Base-by-base conservation (phyloP, 441 rosid genomes). In the Gossypium davidsonii region DNA sequence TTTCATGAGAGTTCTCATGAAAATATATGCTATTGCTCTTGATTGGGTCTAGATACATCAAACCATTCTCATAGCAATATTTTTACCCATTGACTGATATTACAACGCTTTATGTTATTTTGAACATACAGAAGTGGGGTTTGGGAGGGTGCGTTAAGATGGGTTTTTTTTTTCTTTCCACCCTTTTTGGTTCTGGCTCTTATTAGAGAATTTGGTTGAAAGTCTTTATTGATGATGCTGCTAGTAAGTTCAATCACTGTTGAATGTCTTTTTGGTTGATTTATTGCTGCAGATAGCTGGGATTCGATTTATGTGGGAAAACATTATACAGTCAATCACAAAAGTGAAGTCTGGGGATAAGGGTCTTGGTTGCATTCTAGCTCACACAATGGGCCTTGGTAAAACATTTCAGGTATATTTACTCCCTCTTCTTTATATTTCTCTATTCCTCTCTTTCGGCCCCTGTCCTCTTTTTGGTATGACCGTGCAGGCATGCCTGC, bases 321-420 rank as follows among this genome's bases (percentile, higher is more conserved):
- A 96, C 79, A 91, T 96, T 69, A 80, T 94, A 69, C 98, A 96
- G 86, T 91, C 98, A 75, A 83, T 91, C 81, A 85, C 80, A 72
- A 92, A 85, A 80, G 92, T 88, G 73, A 96, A 83, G 84, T 90
- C 96, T 68, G 98, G 99, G 70, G 99, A 94, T 80, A 94, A 83
- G 79, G 99, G 99, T 76, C 97, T 96, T 68, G 99, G 99, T 62
- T 96, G 99, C 87, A 96, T 96, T 84, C 82, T 96, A 80, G 99
- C 99, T 67, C 98, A 96, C 80, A 96, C 97, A 72, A 96, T 96
- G 99, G 99, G 99, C 75, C 97, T 96, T 52, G 99, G 99, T 61
- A 96, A 96, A 92, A 96, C 99, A 72, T 86, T 96, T 79, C 99
- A 96, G 97, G 99, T 96, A 34, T 78, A n/a, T 59, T 80, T 42